Base-by-base conservation (phyloP, 2,329 filamentous ascomycete genomes). In the Ophiobolus disseminans region DNA sequence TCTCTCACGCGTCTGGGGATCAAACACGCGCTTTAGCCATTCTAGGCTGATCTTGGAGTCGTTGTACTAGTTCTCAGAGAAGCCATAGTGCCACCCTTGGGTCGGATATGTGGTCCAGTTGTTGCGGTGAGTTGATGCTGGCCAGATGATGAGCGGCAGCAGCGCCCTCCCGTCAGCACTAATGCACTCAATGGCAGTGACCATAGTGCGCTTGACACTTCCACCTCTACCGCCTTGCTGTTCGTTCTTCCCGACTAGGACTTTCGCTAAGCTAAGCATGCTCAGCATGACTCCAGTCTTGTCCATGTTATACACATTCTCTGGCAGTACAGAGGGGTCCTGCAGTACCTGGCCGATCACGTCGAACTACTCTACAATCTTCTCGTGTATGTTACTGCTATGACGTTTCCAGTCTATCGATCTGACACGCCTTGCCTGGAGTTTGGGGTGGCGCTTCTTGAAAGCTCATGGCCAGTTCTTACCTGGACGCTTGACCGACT, bases 31-130 rank as follows among this genome's bases (percentile, higher is more conserved):
- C 43, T 55, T 66, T 14, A 74, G 50, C 71, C 57, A 75, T 44
- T 74, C 45, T 7, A 73, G 58, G 56, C 62, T 73, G 28, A 73
- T 71, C 16, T 65, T 58, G 10, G 60, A 70, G 50, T 73, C 48
- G 30, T 50, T 57, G 46, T 67, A 66, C 26, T 58, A 41, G 30
- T 37, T 53, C 28, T 53, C 39, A 38, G 45, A 57, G 21, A 16
- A 31, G 3, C 44, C 50, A 30, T 55, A 59, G 3, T 55, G 48
- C 55, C 45, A 62, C 30, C 51, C 34, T 43, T 56, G 54, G 28
- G 54, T 56, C 3, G 28, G 37, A 30, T 45, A 44, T 11, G 20
- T 49, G 8, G 41, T 43, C 50, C 40, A 61, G 37, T 54, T 62
- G 30, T 45, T 53, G 37, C 50, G 22, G 44, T 60, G 40, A 19